Evolutionary conservation across 805 yeast genomes (phyloP), one percentile per base, ranked within the genome.

Genomic region (Maudiozyma barnettii): DNA sequence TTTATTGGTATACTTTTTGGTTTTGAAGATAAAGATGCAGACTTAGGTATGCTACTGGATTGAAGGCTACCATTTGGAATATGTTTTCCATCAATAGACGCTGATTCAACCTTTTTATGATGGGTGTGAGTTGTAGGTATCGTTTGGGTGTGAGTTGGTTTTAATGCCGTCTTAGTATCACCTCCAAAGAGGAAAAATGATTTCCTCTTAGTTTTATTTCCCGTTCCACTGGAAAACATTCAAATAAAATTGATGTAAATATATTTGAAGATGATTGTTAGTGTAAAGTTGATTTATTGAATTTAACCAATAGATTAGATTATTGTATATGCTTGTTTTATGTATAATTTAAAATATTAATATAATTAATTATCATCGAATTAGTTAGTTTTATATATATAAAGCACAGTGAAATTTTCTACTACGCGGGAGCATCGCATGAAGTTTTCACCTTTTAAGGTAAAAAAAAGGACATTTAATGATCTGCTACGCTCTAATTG

Each of bases 131-230:
- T 26, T 2, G 30, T 6, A 26, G 30, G 10, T 35, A 18, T 5
- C 2, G 38, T 14, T 2, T 23, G 36, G 13, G 33, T 3, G 16
- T 38, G 30, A 5, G n/a, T 18, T 22, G 45, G 43, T 7, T 36
- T 21, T 4, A 39, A 30, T 4, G 46, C 54, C 30, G 48, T 36
- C n/a, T 60, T 56, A 12, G 54, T 50, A 20, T 49, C 54, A 22
- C 45, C 44, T 7, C 61, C 58, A 43, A 57, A 54, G 18, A 51
- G 49, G 38, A 54, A 58, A 41, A 55, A 55, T 2, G 62, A 56
- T 37, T 44, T 51, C 26, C 54, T 47, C 47, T 55, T 54, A 21
- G 39, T 38, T 42, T 50, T 55, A 46, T 40, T 47, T 41, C 42
- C 50, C 21, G 50, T 42, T 7, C 45, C 46, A 35, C 41, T 44